A percentile compares a stretch with the other conserved stretches of the same genome.
Evolutionary conservation across 768 basidiomycete species (phyloP).

Genomic region (Lanmaoa pseudosensibilis): DNA sequence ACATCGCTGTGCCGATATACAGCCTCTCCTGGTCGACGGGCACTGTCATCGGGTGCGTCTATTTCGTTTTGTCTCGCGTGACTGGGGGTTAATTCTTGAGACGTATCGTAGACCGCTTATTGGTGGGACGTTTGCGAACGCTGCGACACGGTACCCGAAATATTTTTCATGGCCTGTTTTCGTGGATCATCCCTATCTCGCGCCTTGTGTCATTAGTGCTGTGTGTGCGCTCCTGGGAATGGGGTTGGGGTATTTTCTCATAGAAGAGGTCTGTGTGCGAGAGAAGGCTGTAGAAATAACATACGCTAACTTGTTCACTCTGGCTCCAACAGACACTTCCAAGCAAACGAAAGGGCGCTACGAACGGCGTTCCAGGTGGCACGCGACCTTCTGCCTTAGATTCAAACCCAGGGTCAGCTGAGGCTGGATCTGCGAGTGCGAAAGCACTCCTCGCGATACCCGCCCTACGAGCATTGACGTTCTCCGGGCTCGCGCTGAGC

Average conservation of each 20-base stretch:
- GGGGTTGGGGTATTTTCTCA: not conserved
- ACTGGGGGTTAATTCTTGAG: not conserved
- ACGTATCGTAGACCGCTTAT: slow-evolving; percentile 7
- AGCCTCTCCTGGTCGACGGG: slow-evolving; percentile 11
- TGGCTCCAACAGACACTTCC: slow-evolving; percentile 2
- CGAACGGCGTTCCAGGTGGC: not conserved
- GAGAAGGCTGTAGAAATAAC: not conserved
- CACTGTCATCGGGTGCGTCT: not conserved
- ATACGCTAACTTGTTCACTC: not conserved
- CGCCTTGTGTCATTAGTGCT: slow-evolving; percentile 1
- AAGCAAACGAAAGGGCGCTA: not conserved
- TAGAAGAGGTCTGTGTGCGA: slow-evolving; percentile 10
- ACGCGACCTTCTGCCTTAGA: not conserved
- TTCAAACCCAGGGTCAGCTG: not conserved
- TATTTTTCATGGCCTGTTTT: slow-evolving; percentile 10
- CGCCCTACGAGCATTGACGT: slow-evolving; percentile 47
- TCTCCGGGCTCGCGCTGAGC: slow-evolving; percentile 48
- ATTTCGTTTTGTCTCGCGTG: not conserved
- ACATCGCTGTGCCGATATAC: slow-evolving; percentile 13
- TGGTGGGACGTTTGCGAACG: slow-evolving; percentile 10
- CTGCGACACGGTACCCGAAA: slow-evolving; percentile 6
- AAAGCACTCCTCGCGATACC: slow-evolving; percentile 46
- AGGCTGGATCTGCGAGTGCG: slow-evolving; percentile 22
- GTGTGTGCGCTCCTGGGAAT: slow-evolving; percentile 1
- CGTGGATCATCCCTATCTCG: slow-evolving; percentile 8